A percentile compares a stretch with the other conserved stretches of the same genome.
Evolutionary conservation across 1,284 basidiomycete genomes (phyloP).

Genomic region (Ceratobasidium sp.): DNA sequence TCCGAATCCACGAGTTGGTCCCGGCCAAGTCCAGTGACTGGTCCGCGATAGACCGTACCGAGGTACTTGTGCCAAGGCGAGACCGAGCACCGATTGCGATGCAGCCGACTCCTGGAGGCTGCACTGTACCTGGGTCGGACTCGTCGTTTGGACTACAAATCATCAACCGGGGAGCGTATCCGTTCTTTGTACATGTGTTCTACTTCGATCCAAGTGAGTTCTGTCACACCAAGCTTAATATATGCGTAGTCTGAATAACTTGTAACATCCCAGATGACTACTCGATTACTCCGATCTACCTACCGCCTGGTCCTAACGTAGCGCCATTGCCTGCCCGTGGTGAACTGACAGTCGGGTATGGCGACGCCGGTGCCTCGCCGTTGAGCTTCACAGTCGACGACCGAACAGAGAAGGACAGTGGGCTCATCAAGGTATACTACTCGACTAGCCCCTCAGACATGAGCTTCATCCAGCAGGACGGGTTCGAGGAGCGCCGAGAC

Average conservation of each 20-base stretch:
- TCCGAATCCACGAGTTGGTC: conserved; percentile 2
- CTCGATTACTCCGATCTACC: conserved; percentile 32
- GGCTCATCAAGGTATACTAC: conserved; percentile 37
- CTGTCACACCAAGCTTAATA: background rate
- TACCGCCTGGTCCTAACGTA: conserved; percentile 18
- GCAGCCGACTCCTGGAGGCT: conserved; percentile 2
- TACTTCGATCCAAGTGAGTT: conserved; percentile 43
- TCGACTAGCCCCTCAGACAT: conserved; percentile 27
- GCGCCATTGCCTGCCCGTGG: background rate
- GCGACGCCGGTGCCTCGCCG: conserved; percentile 14
- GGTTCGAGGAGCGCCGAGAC: background rate
- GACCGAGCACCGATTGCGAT: background rate
- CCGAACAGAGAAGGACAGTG: background rate
- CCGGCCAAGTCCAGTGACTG: background rate
- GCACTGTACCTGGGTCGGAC: background rate
- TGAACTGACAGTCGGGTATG: conserved; percentile 23
- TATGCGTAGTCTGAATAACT: background rate
- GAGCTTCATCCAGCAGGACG: conserved; percentile 32
- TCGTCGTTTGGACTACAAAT: conserved; percentile 25
- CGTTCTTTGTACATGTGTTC: conserved; percentile 35
- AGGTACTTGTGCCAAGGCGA: conserved; percentile 18
- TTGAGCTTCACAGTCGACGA: conserved; percentile 10
- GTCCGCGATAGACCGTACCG: background rate
- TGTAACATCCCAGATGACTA: conserved; percentile 3
- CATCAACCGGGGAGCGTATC: background rate